These are phyloP conservation scores for Nemania sp. DNA, from an alignment of 2,329 filamentous ascomycete species.

Conservation along the genomic window DNA sequence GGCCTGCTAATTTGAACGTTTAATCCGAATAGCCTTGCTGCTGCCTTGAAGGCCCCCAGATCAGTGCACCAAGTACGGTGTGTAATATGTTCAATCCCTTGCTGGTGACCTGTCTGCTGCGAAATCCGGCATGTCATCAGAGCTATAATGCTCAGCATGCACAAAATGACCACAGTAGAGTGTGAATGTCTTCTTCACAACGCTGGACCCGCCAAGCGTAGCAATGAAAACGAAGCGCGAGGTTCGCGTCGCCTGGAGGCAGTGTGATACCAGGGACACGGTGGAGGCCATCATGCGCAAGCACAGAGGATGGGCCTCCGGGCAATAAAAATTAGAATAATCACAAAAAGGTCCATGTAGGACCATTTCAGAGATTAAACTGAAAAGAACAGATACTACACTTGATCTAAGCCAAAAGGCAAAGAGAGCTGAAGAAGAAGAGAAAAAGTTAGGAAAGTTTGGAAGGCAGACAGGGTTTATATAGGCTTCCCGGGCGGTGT, in stretches of 20 bases:
- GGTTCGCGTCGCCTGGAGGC: conserved; percentile 56
- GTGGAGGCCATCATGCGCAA: conserved; percentile 67
- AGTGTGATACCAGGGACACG: conserved; percentile 78
- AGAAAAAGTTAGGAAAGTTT: conserved; percentile 15
- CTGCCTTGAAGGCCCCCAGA: too few relatives aligned
- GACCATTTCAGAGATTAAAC: conserved; percentile 90
- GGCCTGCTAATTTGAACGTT: too few relatives aligned
- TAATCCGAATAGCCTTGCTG: too few relatives aligned
- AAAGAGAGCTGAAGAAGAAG: conserved; percentile 40
- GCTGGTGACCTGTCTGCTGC: too few relatives aligned
- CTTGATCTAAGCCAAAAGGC: conserved; percentile 42
- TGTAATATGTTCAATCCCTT: too few relatives aligned
- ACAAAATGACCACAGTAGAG: too few relatives aligned
- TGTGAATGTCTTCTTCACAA: conserved; percentile 55
- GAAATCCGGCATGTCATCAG: too few relatives aligned
- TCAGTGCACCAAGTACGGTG: too few relatives aligned
- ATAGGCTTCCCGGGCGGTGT: conserved; percentile 29
- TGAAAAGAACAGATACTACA: conserved; percentile 87
- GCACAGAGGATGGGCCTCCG: conserved; percentile 63
- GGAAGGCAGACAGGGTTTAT: conserved; percentile 15
- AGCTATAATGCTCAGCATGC: too few relatives aligned
- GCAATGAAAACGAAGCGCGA: conserved; percentile 58
- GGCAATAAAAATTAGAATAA: conserved; percentile 78
- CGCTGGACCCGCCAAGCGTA: conserved; percentile 51
- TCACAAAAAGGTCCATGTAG: conserved; percentile 69